Evolutionary conservation across 2,329 filamentous ascomycete genomes (phyloP), one percentile per base, ranked within the genome.

Genomic region (Penicillium fuscoglaucum): DNA sequence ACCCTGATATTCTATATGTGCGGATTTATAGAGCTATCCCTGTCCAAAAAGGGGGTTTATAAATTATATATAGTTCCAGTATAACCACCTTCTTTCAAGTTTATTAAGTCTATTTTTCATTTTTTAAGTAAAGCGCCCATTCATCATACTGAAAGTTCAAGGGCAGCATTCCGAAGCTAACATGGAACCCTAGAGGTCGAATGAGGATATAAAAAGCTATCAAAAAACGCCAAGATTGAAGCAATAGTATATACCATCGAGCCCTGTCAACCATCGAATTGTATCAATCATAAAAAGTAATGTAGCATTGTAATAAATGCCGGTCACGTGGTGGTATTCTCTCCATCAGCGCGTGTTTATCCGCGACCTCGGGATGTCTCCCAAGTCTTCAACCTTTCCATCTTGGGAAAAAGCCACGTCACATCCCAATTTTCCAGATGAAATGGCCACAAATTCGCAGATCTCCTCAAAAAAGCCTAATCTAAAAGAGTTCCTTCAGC

Each of bases 401-500:
- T 37, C 35, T 52, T 46, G 13, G 40, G 21, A 15, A 31, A 53
- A 53, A 39, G 26, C 15, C 33, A 46, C 43, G 26, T 49, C 33
- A 15, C 33, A 15, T 21, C 15, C 24, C 5, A 6, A 10, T 15
- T 35, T 40, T 13, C 13, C 3, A 12, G 26, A 19, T 33, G 33
- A 55, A 50, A 55, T 55, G 52, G 44, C 52, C 2, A 31, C 19
- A 26, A 29, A 7, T 9, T n/a, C 19, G 28, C 41, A 26, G 26
- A 8, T 26, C 33, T 24, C 21, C 12, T 12, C 13, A 35, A 43
- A 24, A 43, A 37, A 35, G 17, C n/a, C 17, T 10, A 31, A 28
- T 40, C 57, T 72, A 8, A 63, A 70, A 19, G 59, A 58, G 17
- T 75, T 72, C 53, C 55, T 75, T 19, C 57, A 65, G 31, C 73